These are phyloP conservation scores for Colletotrichum gloeosporioides DNA, from an alignment of 2,329 filamentous ascomycete species.

Conservation along the genomic window DNA sequence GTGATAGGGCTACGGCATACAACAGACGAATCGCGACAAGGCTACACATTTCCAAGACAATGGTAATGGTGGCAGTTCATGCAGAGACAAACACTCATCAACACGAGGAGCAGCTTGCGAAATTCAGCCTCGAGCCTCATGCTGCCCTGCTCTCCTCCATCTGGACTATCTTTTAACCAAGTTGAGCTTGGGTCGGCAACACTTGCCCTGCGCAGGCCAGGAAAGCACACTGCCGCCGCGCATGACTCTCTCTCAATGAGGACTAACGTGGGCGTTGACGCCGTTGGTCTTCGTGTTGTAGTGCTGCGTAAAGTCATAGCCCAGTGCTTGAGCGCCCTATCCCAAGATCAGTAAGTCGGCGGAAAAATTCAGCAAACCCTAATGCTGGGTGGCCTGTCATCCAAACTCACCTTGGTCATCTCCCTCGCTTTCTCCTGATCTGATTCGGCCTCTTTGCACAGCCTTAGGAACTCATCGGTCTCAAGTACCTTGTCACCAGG, in stretches of 20 bases:
- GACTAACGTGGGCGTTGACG: background rate
- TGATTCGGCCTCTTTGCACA: constrained; percentile 37
- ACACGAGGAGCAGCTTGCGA: background rate
- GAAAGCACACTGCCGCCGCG: background rate
- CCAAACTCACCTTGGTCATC: constrained; percentile 38
- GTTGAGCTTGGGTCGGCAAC: background rate
- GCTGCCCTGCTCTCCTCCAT: background rate
- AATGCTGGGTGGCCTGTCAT: constrained; percentile 24
- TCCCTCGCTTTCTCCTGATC: constrained; percentile 36
- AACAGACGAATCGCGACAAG: background rate
- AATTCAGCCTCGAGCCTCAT: background rate
- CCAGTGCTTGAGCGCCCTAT: background rate
- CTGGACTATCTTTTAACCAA: background rate
- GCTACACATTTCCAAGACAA: background rate
- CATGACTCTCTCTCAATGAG: background rate
- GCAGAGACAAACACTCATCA: background rate
- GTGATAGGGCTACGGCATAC: background rate
- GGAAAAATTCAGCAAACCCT: background rate
- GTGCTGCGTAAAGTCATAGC: constrained; percentile 51
- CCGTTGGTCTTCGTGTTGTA: constrained; percentile 31
- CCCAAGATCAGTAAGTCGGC: background rate
- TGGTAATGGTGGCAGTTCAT: background rate
- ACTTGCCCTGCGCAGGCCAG: background rate
- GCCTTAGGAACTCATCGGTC: constrained; percentile 36
- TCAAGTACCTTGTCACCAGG: constrained; percentile 36